These are phyloP conservation scores for Inga laurina DNA, from an alignment of 306 rosid genomes.

Conservation along the genomic window DNA sequence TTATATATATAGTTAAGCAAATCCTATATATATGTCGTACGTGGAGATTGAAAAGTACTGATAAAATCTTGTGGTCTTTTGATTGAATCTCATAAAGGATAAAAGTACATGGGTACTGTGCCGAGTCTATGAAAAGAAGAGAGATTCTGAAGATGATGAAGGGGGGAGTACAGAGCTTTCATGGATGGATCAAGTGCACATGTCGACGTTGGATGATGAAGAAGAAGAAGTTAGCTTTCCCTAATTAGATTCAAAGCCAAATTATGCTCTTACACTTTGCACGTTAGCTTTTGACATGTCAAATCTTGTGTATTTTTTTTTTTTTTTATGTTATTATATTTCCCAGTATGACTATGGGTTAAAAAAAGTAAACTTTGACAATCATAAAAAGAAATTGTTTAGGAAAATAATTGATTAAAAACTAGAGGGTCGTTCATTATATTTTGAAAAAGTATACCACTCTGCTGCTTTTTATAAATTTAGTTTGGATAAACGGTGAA, in stretches of 20 bases:
- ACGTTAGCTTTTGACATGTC: background rate
- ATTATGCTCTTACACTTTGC: background rate
- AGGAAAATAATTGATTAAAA: no score
- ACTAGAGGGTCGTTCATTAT: no score
- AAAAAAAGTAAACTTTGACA: background rate
- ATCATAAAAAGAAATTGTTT: background rate
- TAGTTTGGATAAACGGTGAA: no score
- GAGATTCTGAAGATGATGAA: constrained; percentile 30
- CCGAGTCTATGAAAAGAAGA: constrained; percentile 45
- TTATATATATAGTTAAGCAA: background rate
- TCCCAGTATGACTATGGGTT: background rate
- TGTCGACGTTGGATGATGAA: constrained; percentile 38
- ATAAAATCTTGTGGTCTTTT: background rate
- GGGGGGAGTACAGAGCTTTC: constrained; percentile 49
- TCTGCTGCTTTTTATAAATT: no score
- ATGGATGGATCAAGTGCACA: constrained; percentile 41
- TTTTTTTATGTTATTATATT: no score
- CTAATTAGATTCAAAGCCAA: background rate
- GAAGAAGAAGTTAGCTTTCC: constrained; percentile 37
- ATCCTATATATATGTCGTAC: background rate
- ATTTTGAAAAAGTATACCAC: no score
- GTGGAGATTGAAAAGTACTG: background rate
- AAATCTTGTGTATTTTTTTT: background rate
- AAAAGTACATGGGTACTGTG: constrained; percentile 46
- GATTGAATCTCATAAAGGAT: constrained; percentile 20